These are phyloP conservation scores for Diospyros lotus DNA, from an alignment of 148 eudicot genomes.

Conservation along the genomic window DNA sequence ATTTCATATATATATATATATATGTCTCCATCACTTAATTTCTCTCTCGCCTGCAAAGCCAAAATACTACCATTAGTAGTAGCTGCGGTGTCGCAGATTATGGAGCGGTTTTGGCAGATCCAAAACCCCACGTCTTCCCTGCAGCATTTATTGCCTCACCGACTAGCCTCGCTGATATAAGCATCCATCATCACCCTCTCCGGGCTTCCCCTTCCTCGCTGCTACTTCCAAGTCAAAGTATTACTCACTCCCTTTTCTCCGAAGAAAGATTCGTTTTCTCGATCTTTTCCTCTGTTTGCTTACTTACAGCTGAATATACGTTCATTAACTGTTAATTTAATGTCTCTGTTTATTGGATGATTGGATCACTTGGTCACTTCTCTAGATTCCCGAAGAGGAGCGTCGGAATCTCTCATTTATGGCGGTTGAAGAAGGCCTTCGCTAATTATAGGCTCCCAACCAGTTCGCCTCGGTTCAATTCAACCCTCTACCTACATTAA, in stretches of 20 bases:
- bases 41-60: constrained; percentile 1
- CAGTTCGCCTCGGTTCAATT: not conserved
- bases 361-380: not conserved
- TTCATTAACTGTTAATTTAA: not conserved
- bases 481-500: not conserved
- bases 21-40: no score
- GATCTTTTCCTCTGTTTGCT: no score
- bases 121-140: constrained; percentile 20
- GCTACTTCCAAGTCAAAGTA: not conserved
- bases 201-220: not conserved
- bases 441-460: not conserved
- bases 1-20: no score
- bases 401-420: not conserved
- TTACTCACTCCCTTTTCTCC: not conserved
- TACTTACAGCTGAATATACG: not conserved
- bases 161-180: no score
- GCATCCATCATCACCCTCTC: not conserved
- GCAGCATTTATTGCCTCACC: not conserved
- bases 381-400: constrained; percentile 2
- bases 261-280: no score
- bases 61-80: constrained; percentile 1
- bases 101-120: constrained; percentile 9
- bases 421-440: not conserved
- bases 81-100: constrained; percentile 1
- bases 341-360: not conserved